Percentiles rank a stretch among this genome's conserved stretches.
phyloP scores from a whole-genome alignment of 495 filamentous ascomycete species.

The Neurospora intermedia region DNA sequence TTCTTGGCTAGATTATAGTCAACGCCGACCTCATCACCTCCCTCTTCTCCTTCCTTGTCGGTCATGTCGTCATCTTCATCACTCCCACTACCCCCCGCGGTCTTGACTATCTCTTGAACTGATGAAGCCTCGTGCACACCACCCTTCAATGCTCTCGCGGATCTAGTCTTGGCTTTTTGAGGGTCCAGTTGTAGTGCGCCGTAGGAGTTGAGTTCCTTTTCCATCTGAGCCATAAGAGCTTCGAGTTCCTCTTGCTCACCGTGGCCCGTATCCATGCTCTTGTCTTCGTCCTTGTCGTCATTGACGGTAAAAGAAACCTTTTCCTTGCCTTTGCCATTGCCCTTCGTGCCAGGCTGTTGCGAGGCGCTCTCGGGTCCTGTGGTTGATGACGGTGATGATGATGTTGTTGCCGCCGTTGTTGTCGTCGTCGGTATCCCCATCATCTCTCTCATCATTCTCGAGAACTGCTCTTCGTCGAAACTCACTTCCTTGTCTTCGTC shows the following conservation, averaged over 20 bases:
- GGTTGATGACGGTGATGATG: neutral
- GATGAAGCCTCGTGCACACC: conserved; percentile 3
- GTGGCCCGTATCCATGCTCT: conserved; percentile 19
- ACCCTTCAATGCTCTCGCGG: conserved; percentile 4
- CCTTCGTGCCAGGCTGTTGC: conserved; percentile 2
- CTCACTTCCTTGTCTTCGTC: conserved; percentile 65
- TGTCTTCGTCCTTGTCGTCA: conserved; percentile 13
- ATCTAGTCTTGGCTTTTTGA: conserved; percentile 2
- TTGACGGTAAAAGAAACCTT: conserved; percentile 13
- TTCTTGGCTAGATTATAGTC: conserved; percentile 87
- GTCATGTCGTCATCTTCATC: conserved; percentile 1
- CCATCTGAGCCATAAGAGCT: conserved; percentile 66
- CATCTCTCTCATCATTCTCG: conserved; percentile 87
- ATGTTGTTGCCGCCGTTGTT: neutral
- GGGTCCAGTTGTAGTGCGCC: conserved; percentile 62
- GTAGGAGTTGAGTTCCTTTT: conserved; percentile 64
- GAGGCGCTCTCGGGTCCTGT: conserved; percentile 1
- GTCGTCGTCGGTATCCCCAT: conserved; percentile 59
- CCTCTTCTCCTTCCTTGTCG: conserved; percentile 26
- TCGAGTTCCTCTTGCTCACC: conserved; percentile 62
- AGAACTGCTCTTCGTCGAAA: conserved; percentile 79
- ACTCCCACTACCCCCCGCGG: conserved; percentile 5
- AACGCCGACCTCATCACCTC: conserved; percentile 51
- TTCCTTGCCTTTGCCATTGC: conserved; percentile 2
- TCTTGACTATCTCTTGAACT: neutral